Base-by-base conservation (phyloP, 2,329 filamentous ascomycete genomes). In the Sclerotinia borealis region DNA sequence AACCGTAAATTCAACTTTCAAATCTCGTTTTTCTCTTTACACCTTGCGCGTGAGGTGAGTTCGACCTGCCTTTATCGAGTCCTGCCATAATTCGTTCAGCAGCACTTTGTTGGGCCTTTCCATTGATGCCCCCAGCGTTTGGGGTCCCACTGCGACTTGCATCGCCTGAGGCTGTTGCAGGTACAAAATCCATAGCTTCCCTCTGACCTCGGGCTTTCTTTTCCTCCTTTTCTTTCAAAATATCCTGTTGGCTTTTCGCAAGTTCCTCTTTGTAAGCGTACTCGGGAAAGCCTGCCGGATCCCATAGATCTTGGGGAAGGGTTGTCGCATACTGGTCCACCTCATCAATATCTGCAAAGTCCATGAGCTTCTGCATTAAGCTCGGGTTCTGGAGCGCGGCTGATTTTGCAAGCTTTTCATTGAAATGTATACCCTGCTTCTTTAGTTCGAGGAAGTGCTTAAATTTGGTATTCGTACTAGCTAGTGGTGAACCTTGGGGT, bases 401-500 rank as follows among this genome's bases (percentile, higher is more conserved):
- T 0, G 87, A 89, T 63, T 82, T 81, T 41, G 88, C 84, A 10
- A 95, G 79, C 66, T 89, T 87, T 69, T 85, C 80, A 74, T 95
- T 93, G 80, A 93, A 93, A 76, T 95, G 91, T 19, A 87, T 80
- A 5, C 87, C 87, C 67, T 88, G 85, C 71, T 85, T 86, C 77
- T 95, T 95, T n/a, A 93, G 81, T 51, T 85, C 80, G 0, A 93
- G 82, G 68, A 95, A 93, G 64, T 86, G 85, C 66, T 85, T 82
- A 69, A 93, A 88, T 70, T 91, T 92, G 68, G 83, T 81, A 58
- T 83, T 87, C 15, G 86, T 76, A 75, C 48, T 76, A 69, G 39
- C 78, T 0, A 79, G 77, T 13, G 84, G 84, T 2, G 84, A 83
- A 29, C 84, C 84, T 0, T 88, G 86, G 1, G 90, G 90, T 4